phyloP scores from a whole-genome alignment of 495 filamentous ascomycete species.

The Neurospora pannonica region DNA sequence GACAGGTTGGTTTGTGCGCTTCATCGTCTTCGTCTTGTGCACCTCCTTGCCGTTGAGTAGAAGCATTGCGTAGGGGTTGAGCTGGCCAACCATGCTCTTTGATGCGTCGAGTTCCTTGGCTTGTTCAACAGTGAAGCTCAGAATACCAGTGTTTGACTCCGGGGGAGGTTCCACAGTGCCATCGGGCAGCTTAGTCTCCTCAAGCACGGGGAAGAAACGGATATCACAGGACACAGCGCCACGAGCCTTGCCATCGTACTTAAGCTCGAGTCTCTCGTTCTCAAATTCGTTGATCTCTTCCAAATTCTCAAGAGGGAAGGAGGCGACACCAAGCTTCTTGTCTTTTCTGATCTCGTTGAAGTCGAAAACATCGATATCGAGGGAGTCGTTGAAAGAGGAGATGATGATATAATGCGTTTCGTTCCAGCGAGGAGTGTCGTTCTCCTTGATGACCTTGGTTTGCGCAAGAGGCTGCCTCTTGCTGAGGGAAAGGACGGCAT shows the following conservation, averaged over 20 bases:
- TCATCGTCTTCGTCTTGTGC: conserved; percentile 75
- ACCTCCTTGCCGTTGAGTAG: conserved; percentile 86
- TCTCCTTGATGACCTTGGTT: conserved; percentile 82
- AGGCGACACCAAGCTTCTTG: conserved; percentile 82
- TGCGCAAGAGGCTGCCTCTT: conserved; percentile 66
- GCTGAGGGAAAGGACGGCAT: conserved; percentile 80
- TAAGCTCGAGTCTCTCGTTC: conserved; percentile 74
- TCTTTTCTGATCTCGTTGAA: conserved; percentile 95
- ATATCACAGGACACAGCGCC: conserved; percentile 74
- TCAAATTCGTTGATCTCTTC: conserved; percentile 69
- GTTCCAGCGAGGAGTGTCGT: conserved; percentile 82
- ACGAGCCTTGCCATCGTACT: conserved; percentile 71
- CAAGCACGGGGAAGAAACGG: conserved; percentile 89
- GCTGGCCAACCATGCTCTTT: conserved; percentile 78
- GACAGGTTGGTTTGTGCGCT: conserved; percentile 92
- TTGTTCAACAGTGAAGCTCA: conserved; percentile 85
- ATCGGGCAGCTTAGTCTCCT: conserved; percentile 58
- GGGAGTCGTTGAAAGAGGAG: conserved; percentile 73
- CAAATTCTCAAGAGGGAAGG: conserved; percentile 73
- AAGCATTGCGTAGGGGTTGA: conserved; percentile 83
- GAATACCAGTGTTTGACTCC: conserved; percentile 85
- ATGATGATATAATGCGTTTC: conserved; percentile 94
- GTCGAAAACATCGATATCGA: conserved; percentile 78
- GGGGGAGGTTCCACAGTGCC: conserved; percentile 72
- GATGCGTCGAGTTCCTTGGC: conserved; percentile 88